A percentile compares a stretch with the other conserved stretches of the same genome.
Conservation (phyloP, 176 grass and related monocot species). For the Triticum urartu region DNA sequence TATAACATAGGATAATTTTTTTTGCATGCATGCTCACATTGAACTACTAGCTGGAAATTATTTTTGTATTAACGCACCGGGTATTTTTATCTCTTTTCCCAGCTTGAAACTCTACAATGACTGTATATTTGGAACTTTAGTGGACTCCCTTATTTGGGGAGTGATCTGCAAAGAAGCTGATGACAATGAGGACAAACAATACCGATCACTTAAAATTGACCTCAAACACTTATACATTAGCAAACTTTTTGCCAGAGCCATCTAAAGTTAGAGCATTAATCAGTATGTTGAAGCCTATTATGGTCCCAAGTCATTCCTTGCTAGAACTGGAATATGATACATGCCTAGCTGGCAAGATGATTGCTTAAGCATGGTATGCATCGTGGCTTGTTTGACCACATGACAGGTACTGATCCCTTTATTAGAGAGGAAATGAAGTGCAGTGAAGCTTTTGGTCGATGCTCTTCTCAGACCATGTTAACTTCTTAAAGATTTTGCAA, state of each 20-base stretch:
- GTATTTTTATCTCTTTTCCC: not conserved
- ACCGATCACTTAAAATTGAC: slow-evolving; percentile 36
- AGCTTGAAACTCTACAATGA: not conserved
- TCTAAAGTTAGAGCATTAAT: too few relatives aligned
- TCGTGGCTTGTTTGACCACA: slow-evolving; percentile 6
- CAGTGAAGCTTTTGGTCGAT: slow-evolving; percentile 37
- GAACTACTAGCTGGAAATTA: slow-evolving; percentile 7
- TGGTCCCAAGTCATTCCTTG: slow-evolving; percentile 37
- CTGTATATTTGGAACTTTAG: not conserved
- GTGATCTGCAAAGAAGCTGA: slow-evolving; percentile 45
- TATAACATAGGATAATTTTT: not conserved
- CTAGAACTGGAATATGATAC: slow-evolving; percentile 18
- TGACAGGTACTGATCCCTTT: slow-evolving; percentile 33
- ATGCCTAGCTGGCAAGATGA: not conserved
- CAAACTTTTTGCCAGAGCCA: too few relatives aligned
- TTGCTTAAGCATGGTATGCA: not conserved
- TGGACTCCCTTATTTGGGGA: slow-evolving; percentile 23
- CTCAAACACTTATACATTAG: too few relatives aligned
- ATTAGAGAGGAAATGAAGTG: slow-evolving; percentile 38
- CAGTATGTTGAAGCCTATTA: not conserved
- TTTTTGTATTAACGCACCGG: not conserved
- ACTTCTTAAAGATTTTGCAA: not conserved
- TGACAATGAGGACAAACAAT: slow-evolving; percentile 48
- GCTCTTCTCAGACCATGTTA: not conserved
- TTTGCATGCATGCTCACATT: not conserved